Base-by-base conservation (phyloP, 139 green algal genomes). In the Coelastrella sp. region DNA sequence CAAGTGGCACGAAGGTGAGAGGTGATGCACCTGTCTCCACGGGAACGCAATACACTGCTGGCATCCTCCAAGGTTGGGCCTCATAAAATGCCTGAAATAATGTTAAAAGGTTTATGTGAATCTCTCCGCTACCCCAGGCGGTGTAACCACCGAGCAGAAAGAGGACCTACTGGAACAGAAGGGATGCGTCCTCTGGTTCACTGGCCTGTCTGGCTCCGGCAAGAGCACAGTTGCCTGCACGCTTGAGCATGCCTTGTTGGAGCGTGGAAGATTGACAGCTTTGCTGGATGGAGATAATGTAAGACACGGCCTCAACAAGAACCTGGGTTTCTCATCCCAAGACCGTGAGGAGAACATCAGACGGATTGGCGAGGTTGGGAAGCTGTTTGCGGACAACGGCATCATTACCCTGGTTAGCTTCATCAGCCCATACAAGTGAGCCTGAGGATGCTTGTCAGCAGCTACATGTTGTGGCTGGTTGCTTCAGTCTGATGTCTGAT, bases 211-310 rank as follows among this genome's bases (percentile, higher is more conserved):
- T 80, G 95, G 96, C 38, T 93, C 85, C 21, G 75, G 75, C 75
- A 97, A 94, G 94, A 98, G 88, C 93, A 84, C 78, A 11, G 94
- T 89, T 30, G 96, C 86, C 11, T 93, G 83, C 87, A 94, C 87
- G 8, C 66, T 93, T 30, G 92, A 95, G 87, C 90, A 95, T 66
- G 90, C 89, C 0, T 67, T 96, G 21, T 89, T 86, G 0, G 92
- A 94, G 13, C 84, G 86, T 11, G 83, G 67, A 1, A 59, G 40
- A 11, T 32, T 94, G 2, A 96, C 93, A 2, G 89, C 93, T 6
- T 88, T 98, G 37, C 88, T 99, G 73, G 97, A 99, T 77, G 97
- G 97, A 7, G 97, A 99, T 88, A 99, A 98, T 88, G 87, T 99
- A 25, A 91, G 96, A 1, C 95, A 98, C 78, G 96, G 96, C 25